phyloP scores from a whole-genome alignment of 306 rosid species.

The Begonia fuchsioides region DNA sequence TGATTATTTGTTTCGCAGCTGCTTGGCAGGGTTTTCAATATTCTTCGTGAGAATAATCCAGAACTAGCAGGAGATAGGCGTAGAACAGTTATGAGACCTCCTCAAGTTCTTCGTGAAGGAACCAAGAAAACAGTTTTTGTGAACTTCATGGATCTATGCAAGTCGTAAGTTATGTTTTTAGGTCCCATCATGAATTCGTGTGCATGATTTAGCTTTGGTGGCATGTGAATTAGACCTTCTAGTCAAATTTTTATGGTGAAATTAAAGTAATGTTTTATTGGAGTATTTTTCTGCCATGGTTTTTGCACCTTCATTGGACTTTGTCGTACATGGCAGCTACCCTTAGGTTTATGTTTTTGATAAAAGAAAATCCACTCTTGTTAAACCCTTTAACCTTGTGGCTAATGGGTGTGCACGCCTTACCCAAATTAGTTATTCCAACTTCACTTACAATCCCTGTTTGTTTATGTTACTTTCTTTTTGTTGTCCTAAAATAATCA shows the following conservation, averaged over 20 bases:
- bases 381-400: too few relatives aligned
- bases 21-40: conserved; percentile 83
- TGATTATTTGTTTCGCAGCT: conserved; percentile 29
- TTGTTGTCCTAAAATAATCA: too few relatives aligned
- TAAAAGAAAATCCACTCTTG: too few relatives aligned
- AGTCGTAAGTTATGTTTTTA: conserved; percentile 31
- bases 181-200: background rate
- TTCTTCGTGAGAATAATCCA: conserved; percentile 86
- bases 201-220: background rate
- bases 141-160: conserved; percentile 95
- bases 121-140: conserved; percentile 94
- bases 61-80: conserved; percentile 89
- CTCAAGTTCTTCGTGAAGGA: conserved; percentile 98
- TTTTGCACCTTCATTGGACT: too few relatives aligned
- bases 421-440: too few relatives aligned
- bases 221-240: background rate
- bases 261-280: too few relatives aligned
- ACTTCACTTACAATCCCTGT: too few relatives aligned
- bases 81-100: conserved; percentile 96
- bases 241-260: background rate
- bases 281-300: too few relatives aligned
- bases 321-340: too few relatives aligned
- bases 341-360: too few relatives aligned
- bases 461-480: too few relatives aligned
- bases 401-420: too few relatives aligned